A percentile compares a stretch with the other conserved stretches of the same genome.
phyloP scores from a whole-genome alignment of 2,329 filamentous ascomycete species.

The Epichloe gansuensis region DNA sequence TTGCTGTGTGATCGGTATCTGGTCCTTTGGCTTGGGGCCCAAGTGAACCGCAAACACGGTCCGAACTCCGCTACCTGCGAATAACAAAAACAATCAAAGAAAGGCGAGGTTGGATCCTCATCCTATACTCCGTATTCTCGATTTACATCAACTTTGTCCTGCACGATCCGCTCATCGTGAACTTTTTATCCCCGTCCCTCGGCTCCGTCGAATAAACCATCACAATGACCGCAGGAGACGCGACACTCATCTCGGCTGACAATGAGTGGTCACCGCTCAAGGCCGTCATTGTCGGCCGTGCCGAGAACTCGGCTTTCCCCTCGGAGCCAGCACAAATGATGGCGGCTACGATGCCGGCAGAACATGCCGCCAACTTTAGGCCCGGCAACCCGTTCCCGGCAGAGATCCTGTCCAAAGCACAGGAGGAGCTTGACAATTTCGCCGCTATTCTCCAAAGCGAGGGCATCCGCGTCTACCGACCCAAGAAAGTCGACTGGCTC shows the following conservation, averaged over 20 bases:
- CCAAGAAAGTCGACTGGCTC: conserved; percentile 10
- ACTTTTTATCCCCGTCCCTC: background rate
- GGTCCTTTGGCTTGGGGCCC: no score
- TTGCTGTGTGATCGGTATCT: no score
- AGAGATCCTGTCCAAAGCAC: conserved; percentile 11
- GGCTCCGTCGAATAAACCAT: background rate
- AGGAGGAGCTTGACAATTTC: conserved; percentile 14
- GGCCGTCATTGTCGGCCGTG: conserved; percentile 17
- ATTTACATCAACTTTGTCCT: no score
- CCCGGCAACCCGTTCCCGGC: conserved; percentile 11
- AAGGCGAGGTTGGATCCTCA: no score
- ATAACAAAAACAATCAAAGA: no score
- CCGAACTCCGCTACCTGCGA: no score
- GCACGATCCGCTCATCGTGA: no score
- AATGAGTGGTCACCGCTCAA: conserved; percentile 16
- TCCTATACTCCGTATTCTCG: no score
- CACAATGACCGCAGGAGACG: background rate
- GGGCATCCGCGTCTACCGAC: conserved; percentile 14
- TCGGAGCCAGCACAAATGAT: conserved; percentile 13
- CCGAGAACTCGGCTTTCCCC: conserved; percentile 13
- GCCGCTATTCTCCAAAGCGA: conserved; percentile 10
- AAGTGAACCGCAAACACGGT: no score
- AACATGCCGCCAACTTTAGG: conserved; percentile 7
- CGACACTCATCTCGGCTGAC: conserved; percentile 6
- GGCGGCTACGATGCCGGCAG: conserved; percentile 9